Conservation (phyloP, 345 rosid species). For the Ceriops decandra region DNA sequence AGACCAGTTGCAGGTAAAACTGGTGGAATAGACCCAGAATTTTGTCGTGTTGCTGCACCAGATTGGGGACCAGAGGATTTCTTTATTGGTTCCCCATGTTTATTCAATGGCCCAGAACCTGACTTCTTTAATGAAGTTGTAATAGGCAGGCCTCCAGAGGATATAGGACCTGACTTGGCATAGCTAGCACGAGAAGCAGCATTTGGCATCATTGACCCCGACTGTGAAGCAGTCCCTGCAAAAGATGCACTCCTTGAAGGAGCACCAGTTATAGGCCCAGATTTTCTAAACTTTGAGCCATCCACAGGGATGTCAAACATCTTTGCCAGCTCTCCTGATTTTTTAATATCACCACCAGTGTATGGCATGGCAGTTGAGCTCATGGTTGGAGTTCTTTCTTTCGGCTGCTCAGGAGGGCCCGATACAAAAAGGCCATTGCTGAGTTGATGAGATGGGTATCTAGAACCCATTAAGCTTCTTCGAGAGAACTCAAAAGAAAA, state of each 20-base stretch:
- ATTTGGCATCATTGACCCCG: constrained; percentile 16
- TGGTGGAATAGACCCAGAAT: constrained; percentile 21
- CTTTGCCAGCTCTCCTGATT: constrained; percentile 24
- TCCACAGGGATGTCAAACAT: constrained; percentile 22
- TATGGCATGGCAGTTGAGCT: constrained; percentile 25
- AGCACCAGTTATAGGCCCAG: constrained; percentile 20
- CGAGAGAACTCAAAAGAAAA: background rate
- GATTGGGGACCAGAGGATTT: constrained; percentile 26
- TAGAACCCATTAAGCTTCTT: constrained; percentile 20
- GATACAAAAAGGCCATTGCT: constrained; percentile 23
- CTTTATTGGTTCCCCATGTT: constrained; percentile 22
- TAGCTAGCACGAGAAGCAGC: constrained; percentile 18
- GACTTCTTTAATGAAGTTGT: constrained; percentile 19
- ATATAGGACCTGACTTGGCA: constrained; percentile 23
- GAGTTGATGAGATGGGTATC: constrained; percentile 26
- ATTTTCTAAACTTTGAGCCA: constrained; percentile 25
- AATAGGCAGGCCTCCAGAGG: constrained; percentile 19
- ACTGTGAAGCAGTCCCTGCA: constrained; percentile 8
- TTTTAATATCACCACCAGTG: constrained; percentile 26
- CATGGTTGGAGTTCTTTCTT: constrained; percentile 26
- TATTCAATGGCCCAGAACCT: constrained; percentile 22
- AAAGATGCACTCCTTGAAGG: constrained; percentile 25
- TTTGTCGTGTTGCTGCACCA: constrained; percentile 17
- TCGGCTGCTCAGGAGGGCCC: constrained; percentile 24
- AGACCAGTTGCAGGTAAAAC: constrained; percentile 23